Evolutionary conservation across 2,329 filamentous ascomycete genomes (phyloP).

Genomic region (Acarospora socialis): DNA sequence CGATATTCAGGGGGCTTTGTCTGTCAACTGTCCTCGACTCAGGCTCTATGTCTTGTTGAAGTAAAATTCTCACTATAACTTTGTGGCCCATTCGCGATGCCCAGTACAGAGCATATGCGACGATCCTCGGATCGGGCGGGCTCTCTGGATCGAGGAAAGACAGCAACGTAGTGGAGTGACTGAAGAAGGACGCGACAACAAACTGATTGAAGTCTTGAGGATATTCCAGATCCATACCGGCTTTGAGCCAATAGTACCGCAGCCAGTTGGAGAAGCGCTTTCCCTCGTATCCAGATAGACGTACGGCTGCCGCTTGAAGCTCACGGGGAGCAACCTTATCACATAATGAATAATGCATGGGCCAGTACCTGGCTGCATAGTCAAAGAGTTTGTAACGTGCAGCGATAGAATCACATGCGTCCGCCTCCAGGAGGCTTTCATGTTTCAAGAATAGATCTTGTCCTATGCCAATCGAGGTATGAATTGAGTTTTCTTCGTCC

Average conservation of each 20-base stretch:
- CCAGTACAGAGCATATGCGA: conserved; percentile 3
- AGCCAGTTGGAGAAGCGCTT: conserved; percentile 3
- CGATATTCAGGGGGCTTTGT: conserved; percentile 1
- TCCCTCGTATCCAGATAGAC: neutral
- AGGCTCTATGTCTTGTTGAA: conserved; percentile 1
- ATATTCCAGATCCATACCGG: too few relatives aligned
- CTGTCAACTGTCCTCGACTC: neutral
- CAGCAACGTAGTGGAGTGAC: too few relatives aligned
- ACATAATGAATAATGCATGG: conserved; percentile 16
- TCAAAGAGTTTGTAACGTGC: conserved; percentile 21
- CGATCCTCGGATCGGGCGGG: too few relatives aligned
- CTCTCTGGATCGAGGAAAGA: too few relatives aligned
- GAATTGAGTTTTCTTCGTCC: too few relatives aligned
- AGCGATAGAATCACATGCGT: conserved; percentile 15
- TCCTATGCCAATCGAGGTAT: too few relatives aligned
- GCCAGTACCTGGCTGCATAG: conserved; percentile 26
- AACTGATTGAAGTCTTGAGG: too few relatives aligned
- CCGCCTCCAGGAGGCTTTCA: conserved; percentile 13
- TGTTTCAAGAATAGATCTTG: conserved; percentile 22
- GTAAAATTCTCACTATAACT: neutral
- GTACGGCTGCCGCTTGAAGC: neutral
- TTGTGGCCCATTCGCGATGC: conserved; percentile 1
- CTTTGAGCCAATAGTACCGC: neutral
- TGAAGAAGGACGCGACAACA: too few relatives aligned
- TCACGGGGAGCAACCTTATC: neutral